Percentiles rank a stretch among this genome's conserved stretches.
Evolutionary conservation across 805 yeast species (phyloP).

Genomic region (Metschnikowia proteae): DNA sequence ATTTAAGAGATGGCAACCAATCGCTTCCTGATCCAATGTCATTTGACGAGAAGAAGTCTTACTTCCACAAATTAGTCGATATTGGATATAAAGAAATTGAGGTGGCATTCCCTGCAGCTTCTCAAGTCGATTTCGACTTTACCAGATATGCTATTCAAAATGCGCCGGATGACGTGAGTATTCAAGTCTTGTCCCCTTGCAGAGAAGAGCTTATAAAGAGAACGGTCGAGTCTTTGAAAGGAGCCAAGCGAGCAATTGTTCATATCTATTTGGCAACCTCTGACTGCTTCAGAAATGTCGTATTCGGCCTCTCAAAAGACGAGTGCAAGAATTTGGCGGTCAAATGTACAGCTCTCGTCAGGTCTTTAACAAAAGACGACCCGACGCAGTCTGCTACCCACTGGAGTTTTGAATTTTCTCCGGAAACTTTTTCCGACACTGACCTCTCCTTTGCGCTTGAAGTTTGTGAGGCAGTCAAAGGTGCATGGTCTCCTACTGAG

Average conservation of each 20-base stretch:
- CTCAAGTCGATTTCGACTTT: conserved; percentile 77
- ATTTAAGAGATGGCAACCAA: conserved; percentile 81
- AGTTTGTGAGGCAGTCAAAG: conserved; percentile 71
- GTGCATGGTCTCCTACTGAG: conserved; percentile 66
- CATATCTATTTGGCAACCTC: conserved; percentile 77
- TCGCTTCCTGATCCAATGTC: conserved; percentile 85
- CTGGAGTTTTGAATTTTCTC: conserved; percentile 78
- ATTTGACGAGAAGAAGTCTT: conserved; percentile 69
- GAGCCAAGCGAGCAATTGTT: conserved; percentile 72
- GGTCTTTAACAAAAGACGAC: conserved; percentile 67
- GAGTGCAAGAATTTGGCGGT: conserved; percentile 61
- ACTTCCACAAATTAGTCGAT: conserved; percentile 63
- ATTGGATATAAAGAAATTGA: conserved; percentile 81
- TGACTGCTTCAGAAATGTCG: conserved; percentile 68
- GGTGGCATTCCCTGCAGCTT: conserved; percentile 78
- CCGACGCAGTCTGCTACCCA: conserved; percentile 48
- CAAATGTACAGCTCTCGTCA: conserved; percentile 57
- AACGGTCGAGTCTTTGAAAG: conserved; percentile 67
- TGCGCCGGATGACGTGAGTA: conserved; percentile 72
- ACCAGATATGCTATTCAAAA: conserved; percentile 69
- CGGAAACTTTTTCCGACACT: conserved; percentile 76
- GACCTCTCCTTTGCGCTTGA: conserved; percentile 57
- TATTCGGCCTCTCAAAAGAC: conserved; percentile 59
- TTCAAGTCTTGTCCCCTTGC: conserved; percentile 75
- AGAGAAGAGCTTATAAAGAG: conserved; percentile 68